phyloP scores from a whole-genome alignment of 1,139 yeast genomes.

The Magnusiomyces ingens region DNA sequence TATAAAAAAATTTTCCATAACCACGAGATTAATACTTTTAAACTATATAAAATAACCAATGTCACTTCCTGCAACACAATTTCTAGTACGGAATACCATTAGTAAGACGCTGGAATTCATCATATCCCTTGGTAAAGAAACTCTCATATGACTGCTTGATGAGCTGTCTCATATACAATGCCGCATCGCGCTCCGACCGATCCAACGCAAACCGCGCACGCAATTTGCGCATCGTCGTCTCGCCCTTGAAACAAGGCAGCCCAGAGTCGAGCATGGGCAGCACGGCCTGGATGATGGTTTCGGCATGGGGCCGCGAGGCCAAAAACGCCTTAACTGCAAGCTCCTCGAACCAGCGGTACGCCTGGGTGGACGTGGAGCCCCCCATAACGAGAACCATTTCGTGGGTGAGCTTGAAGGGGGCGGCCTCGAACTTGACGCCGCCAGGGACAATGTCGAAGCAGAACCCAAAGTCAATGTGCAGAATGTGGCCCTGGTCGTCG shows the following conservation, averaged over 20 bases:
- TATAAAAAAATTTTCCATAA: no score
- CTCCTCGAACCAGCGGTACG: slow-evolving; percentile 91
- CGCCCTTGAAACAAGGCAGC: slow-evolving; percentile 87
- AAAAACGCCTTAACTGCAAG: slow-evolving; percentile 88
- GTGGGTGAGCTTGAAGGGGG: slow-evolving; percentile 92
- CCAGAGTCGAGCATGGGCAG: slow-evolving; percentile 94
- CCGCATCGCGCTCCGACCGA: slow-evolving; percentile 81
- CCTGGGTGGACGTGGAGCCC: slow-evolving; percentile 76
- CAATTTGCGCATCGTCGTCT: slow-evolving; percentile 70
- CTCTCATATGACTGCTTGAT: slow-evolving; percentile 81
- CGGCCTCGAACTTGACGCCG: slow-evolving; percentile 94
- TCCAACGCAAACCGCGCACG: slow-evolving; percentile 73
- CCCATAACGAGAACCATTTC: slow-evolving; percentile 97
- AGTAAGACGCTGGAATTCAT: slow-evolving; percentile 92
- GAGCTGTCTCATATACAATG: slow-evolving; percentile 64
- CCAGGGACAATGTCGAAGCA: slow-evolving; percentile 99
- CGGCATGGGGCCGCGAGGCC: slow-evolving; percentile 85
- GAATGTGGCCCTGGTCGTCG: slow-evolving; percentile 87
- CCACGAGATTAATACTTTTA: no score
- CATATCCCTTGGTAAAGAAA: slow-evolving; percentile 87
- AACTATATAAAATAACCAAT: background rate
- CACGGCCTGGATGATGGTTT: slow-evolving; percentile 77
- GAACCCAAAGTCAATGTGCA: slow-evolving; percentile 97
- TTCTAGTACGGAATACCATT: slow-evolving; percentile 86
- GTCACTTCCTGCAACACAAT: background rate